Evolutionary conservation across 768 basidiomycete species (phyloP).

Genomic region (Lanmaoa rubissima): DNA sequence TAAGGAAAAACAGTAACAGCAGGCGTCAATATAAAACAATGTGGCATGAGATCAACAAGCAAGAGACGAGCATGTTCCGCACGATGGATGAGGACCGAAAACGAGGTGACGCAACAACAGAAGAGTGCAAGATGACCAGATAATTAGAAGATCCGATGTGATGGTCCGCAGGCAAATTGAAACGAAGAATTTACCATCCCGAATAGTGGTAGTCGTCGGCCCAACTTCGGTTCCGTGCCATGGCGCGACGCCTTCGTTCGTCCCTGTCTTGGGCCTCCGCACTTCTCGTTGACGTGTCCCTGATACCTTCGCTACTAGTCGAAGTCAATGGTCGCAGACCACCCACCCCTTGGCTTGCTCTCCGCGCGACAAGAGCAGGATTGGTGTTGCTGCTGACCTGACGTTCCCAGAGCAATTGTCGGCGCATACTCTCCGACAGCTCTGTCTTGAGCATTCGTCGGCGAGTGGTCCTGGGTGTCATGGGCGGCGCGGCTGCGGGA

Average conservation of each 20-base stretch:
- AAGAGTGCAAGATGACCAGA: slow-evolving; percentile 22
- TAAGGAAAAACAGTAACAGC: slow-evolving; percentile 11
- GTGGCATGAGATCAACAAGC: slow-evolving; percentile 11
- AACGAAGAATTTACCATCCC: slow-evolving; percentile 50
- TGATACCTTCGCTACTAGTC: slow-evolving; percentile 21
- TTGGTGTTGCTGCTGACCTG: slow-evolving; percentile 57
- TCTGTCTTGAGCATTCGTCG: slow-evolving; percentile 83
- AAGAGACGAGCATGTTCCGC: slow-evolving; percentile 25
- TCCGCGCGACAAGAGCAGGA: slow-evolving; percentile 36
- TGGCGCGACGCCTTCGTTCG: slow-evolving; percentile 41
- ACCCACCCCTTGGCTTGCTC: slow-evolving; percentile 28
- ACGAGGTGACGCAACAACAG: slow-evolving; percentile 18
- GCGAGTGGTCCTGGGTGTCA: slow-evolving; percentile 83
- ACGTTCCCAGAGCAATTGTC: slow-evolving; percentile 80
- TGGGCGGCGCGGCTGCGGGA: slow-evolving; percentile 60
- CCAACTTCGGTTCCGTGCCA: slow-evolving; percentile 67
- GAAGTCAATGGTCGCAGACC: slow-evolving; percentile 37
- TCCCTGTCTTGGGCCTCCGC: slow-evolving; percentile 37
- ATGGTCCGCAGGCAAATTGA: slow-evolving; percentile 3
- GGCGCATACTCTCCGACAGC: slow-evolving; percentile 78
- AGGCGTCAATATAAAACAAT: slow-evolving; percentile 8
- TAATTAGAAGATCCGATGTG: slow-evolving; percentile 23
- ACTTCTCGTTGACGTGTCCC: slow-evolving; percentile 11
- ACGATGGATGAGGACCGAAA: slow-evolving; percentile 14
- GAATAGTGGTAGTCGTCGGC: slow-evolving; percentile 63